A percentile compares a stretch with the other conserved stretches of the same genome.
These are phyloP conservation scores for Bisporella sp. DNA, from an alignment of 2,329 filamentous ascomycete genomes.

Conservation along the genomic window DNA sequence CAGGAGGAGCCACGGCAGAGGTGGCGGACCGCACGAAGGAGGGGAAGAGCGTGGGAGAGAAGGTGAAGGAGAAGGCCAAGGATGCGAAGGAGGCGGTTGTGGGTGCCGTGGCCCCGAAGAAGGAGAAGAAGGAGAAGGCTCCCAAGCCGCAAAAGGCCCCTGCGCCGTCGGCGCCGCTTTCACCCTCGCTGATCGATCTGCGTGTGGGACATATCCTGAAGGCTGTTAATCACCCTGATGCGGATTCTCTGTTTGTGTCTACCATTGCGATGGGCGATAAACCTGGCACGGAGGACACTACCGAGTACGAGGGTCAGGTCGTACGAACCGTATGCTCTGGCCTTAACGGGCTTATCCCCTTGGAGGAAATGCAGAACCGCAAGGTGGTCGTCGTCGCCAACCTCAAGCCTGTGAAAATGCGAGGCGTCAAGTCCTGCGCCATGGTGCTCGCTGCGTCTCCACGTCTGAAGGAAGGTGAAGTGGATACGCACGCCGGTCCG, in stretches of 20 bases:
- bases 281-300: slow-evolving; percentile 78
- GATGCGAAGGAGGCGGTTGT: slow-evolving; percentile 29
- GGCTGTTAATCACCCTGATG: slow-evolving; percentile 90
- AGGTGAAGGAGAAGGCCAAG: slow-evolving; percentile 40
- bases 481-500: slow-evolving; percentile 77
- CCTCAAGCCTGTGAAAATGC: slow-evolving; percentile 98
- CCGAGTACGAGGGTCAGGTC: slow-evolving; percentile 83
- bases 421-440: slow-evolving; percentile 70
- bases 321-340: slow-evolving; percentile 96
- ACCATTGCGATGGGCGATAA: slow-evolving; percentile 92
- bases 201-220: slow-evolving; percentile 97
- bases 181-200: slow-evolving; percentile 84
- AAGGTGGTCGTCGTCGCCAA: slow-evolving; percentile 96
- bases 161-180: slow-evolving; percentile 66
- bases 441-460: slow-evolving; percentile 97
- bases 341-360: slow-evolving; percentile 83
- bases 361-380: slow-evolving; percentile 94
- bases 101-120: slow-evolving; percentile 45
- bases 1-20: slow-evolving; percentile 37
- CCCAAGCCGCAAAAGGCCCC: slow-evolving; percentile 66
- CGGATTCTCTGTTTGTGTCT: slow-evolving; percentile 90
- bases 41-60: slow-evolving; percentile 44
- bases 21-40: slow-evolving; percentile 50
- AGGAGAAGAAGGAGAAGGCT: slow-evolving; percentile 87
- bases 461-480: slow-evolving; percentile 72